phyloP scores from a whole-genome alignment of 768 basidiomycete species.

The Leucosporidium creatinivorum region DNA sequence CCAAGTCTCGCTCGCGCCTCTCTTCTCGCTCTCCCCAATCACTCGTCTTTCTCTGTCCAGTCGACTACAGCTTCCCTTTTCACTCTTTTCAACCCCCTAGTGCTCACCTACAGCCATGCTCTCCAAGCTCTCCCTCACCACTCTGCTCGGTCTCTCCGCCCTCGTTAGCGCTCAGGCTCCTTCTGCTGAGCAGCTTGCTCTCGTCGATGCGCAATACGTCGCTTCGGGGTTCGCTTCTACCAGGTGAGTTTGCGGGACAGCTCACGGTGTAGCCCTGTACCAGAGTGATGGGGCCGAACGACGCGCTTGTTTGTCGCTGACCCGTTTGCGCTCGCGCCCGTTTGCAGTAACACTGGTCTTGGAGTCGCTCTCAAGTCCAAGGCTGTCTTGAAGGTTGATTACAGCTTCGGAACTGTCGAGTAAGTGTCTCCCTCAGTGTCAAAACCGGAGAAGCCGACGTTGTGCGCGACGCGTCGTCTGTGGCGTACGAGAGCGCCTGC shows the following conservation, averaged over 20 bases:
- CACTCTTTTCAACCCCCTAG: too few relatives aligned
- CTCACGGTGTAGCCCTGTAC: background rate
- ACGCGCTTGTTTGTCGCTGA: background rate
- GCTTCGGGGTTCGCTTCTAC: slow-evolving; percentile 14
- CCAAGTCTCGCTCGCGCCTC: background rate
- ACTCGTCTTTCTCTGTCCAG: background rate
- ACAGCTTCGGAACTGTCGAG: background rate
- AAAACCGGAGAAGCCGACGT: background rate
- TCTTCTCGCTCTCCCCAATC: background rate
- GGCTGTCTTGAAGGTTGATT: background rate
- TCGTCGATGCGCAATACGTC: slow-evolving; percentile 20
- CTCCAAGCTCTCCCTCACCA: slow-evolving; percentile 68
- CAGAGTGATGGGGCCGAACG: background rate
- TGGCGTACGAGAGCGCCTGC: background rate
- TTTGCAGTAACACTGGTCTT: background rate
- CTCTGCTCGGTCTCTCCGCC: slow-evolving; percentile 29
- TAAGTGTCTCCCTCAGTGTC: background rate
- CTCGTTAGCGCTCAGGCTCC: background rate
- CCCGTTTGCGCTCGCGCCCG: background rate
- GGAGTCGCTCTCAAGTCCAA: background rate
- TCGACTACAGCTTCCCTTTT: background rate
- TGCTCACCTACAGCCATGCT: too few relatives aligned
- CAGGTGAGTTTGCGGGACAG: slow-evolving; percentile 2
- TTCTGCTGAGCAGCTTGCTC: slow-evolving; percentile 1
- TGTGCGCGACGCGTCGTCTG: too few relatives aligned